These are phyloP conservation scores for Malus sieversii DNA, from an alignment of 306 rosid species.

Conservation along the genomic window DNA sequence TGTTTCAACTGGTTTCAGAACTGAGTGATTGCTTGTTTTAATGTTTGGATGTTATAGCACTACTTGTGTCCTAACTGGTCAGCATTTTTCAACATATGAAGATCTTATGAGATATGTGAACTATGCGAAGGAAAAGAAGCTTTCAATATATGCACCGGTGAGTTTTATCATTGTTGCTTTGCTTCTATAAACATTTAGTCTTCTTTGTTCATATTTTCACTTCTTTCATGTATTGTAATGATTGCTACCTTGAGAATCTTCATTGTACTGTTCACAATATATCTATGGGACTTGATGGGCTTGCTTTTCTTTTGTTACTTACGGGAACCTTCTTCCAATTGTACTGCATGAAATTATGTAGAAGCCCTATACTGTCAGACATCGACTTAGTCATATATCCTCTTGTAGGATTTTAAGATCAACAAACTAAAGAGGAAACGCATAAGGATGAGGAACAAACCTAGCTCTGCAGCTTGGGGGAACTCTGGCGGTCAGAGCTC, in stretches of 20 bases:
- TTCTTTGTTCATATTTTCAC: neutral
- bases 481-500: neutral
- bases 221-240: neutral
- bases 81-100: neutral
- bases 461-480: neutral
- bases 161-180: neutral
- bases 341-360: neutral
- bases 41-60: constrained; percentile 4
- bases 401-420: neutral
- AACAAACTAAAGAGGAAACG: neutral
- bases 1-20: neutral
- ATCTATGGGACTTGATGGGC: neutral
- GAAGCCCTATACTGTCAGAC: neutral
- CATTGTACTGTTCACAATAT: neutral
- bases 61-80: constrained; percentile 12
- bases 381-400: neutral
- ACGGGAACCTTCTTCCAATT: neutral
- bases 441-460: neutral
- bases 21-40: neutral
- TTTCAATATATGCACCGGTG: constrained; percentile 3
- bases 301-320: neutral
- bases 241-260: neutral
- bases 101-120: constrained; percentile 8
- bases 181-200: neutral
- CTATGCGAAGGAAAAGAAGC: neutral